phyloP scores from a whole-genome alignment of 768 basidiomycete genomes.

The Rhizopogon roseolus region DNA sequence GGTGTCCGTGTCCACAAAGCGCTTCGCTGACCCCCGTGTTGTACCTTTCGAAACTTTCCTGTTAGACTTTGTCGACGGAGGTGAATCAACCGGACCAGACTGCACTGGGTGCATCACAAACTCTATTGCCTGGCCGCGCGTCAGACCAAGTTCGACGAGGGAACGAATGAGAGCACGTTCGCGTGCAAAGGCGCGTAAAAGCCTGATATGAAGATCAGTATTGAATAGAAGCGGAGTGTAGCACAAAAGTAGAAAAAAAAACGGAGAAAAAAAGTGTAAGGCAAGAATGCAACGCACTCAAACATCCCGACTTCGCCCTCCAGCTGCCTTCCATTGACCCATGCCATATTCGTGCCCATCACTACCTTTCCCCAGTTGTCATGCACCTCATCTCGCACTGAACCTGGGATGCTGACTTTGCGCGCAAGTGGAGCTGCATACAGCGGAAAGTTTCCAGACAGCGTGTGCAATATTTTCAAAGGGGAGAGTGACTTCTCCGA shows the following conservation, averaged over 20 bases:
- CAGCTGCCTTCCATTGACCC: conserved; percentile 76
- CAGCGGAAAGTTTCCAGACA: conserved; percentile 87
- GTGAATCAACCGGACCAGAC: conserved; percentile 20
- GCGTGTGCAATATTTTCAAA: conserved; percentile 41
- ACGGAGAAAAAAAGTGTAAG: background rate
- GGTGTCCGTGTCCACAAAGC: background rate
- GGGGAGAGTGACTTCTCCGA: conserved; percentile 14
- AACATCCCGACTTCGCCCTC: conserved; percentile 63
- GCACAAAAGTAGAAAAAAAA: background rate
- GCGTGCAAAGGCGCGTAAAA: conserved; percentile 67
- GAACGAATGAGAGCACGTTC: conserved; percentile 62
- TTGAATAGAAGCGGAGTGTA: background rate
- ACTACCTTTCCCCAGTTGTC: conserved; percentile 50
- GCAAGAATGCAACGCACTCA: conserved; percentile 22
- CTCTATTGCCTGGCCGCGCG: conserved; percentile 61
- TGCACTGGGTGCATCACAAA: conserved; percentile 65
- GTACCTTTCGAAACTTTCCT: background rate
- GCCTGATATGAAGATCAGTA: conserved; percentile 26
- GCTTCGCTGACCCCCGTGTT: conserved; percentile 8
- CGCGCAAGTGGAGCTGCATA: conserved; percentile 75
- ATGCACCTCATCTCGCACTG: conserved; percentile 50
- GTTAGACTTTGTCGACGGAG: background rate
- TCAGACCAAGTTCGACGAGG: conserved; percentile 59
- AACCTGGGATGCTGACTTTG: conserved; percentile 50
- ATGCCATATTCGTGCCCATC: conserved; percentile 54